These are phyloP conservation scores for Eleusine indica DNA, from an alignment of 176 grass and related monocot species.

Conservation along the genomic window DNA sequence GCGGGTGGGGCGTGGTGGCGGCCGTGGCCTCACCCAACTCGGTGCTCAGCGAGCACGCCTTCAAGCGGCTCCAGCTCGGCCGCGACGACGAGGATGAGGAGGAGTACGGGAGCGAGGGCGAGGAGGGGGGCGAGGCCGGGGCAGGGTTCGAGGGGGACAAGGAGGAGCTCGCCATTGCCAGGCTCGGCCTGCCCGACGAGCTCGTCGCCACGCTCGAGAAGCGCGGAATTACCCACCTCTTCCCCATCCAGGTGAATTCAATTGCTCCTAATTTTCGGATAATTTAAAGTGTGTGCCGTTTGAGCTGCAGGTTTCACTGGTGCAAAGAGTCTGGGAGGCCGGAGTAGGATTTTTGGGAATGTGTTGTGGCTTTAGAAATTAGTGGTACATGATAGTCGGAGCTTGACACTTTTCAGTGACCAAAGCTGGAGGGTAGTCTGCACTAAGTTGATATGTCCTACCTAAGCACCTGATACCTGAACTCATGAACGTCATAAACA, in stretches of 20 bases:
- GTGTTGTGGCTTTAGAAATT: background rate
- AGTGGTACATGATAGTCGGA: background rate
- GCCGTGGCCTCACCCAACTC: constrained; percentile 79
- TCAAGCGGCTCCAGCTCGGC: constrained; percentile 70
- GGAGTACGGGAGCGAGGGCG: constrained; percentile 42
- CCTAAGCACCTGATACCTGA: background rate
- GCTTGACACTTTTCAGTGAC: background rate
- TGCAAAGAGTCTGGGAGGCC: background rate
- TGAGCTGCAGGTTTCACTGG: background rate
- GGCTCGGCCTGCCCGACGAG: constrained; percentile 66
- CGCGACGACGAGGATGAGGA: constrained; percentile 53
- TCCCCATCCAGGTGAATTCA: constrained; percentile 83
- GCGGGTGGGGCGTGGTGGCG: constrained; percentile 36
- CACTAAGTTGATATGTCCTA: background rate
- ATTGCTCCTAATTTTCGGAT: background rate
- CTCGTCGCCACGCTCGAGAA: constrained; percentile 79
- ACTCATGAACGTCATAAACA: background rate
- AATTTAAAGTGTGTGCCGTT: background rate
- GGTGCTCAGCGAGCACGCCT: constrained; percentile 91
- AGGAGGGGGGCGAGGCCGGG: constrained; percentile 32
- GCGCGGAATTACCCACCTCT: constrained; percentile 86
- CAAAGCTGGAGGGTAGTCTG: background rate
- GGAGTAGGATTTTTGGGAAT: constrained; percentile 15
- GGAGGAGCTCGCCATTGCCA: constrained; percentile 84
- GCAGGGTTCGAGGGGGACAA: constrained; percentile 7